Percentiles rank a stretch among this genome's conserved stretches.
phyloP scores from a whole-genome alignment of 2,329 filamentous ascomycete species.

The Ophiostoma tasmaniense region DNA sequence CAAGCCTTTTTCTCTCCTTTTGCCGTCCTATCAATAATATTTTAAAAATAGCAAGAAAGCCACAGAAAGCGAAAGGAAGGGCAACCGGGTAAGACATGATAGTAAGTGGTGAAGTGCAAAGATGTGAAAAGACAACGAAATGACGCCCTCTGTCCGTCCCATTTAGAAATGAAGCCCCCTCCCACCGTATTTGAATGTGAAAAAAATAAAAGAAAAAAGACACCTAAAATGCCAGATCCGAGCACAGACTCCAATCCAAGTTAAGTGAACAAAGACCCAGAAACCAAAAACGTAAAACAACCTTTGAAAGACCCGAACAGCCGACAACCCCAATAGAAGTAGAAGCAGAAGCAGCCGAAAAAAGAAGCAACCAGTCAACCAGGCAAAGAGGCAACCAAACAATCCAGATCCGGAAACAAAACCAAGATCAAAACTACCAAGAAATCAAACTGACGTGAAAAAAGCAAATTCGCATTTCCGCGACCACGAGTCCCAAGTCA shows the following conservation, averaged over 20 bases:
- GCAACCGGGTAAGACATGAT: neutral
- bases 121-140: neutral
- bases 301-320: neutral
- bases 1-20: slow-evolving; percentile 3
- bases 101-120: neutral
- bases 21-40: neutral
- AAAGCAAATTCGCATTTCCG: neutral
- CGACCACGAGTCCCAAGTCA: no score
- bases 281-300: neutral
- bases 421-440: neutral
- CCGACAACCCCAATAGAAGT: neutral
- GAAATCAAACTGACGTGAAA: neutral
- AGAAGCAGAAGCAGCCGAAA: neutral
- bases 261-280: neutral
- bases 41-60: neutral
- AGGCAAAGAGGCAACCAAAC: neutral
- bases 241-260: slow-evolving; percentile 5
- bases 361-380: neutral
- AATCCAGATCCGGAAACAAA: neutral
- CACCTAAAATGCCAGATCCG: slow-evolving; percentile 3
- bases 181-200: neutral
- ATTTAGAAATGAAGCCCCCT: neutral
- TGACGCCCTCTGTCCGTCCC: neutral
- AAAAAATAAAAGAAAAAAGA: neutral
- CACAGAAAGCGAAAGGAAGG: neutral